Conservation (phyloP, 148 eudicot species). For the Rhododendron ferrugineum region DNA sequence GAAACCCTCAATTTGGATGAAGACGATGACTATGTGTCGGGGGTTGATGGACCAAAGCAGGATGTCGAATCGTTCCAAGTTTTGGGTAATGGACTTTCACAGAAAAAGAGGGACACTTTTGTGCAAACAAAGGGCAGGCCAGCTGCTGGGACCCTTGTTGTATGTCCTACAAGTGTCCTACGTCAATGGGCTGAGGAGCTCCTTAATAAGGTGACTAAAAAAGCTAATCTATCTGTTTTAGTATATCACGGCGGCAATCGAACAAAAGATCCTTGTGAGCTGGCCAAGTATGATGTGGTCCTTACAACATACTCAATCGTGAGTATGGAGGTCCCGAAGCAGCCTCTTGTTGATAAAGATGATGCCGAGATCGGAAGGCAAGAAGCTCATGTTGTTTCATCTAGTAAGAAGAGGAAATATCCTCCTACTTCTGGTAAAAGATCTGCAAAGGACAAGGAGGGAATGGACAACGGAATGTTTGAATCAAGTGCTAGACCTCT, state of each 20-base stretch:
- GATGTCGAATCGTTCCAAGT: conserved; percentile 19
- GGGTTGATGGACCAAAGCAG: conserved; percentile 21
- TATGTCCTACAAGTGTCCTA: conserved; percentile 98
- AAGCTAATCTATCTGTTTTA: conserved; percentile 64
- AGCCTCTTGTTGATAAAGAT: conserved; percentile 53
- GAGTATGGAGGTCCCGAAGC: conserved; percentile 93
- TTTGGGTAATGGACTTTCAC: conserved; percentile 13
- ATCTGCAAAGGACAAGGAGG: conserved; percentile 39
- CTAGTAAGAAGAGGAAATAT: conserved; percentile 59
- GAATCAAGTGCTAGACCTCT: conserved; percentile 61
- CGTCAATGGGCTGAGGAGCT: conserved; percentile 94
- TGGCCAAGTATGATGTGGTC: conserved; percentile 90
- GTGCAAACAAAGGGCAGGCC: conserved; percentile 55
- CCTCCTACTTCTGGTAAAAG: conserved; percentile 39
- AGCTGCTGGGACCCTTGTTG: conserved; percentile 88
- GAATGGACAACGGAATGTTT: conserved; percentile 29
- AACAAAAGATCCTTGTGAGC: conserved; percentile 79
- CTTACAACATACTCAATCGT: conserved; percentile 96
- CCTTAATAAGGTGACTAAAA: conserved; percentile 54
- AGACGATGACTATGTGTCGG: conserved; percentile 38
- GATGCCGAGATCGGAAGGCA: conserved; percentile 33
- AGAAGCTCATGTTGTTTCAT: conserved; percentile 20
- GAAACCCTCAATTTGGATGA: conserved; percentile 70
- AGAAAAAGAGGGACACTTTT: conserved; percentile 8
- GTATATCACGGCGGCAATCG: conserved; percentile 80